A percentile compares a stretch with the other conserved stretches of the same genome.
Conservation (phyloP, 129 eudicot species). For the Calendula officinalis region DNA sequence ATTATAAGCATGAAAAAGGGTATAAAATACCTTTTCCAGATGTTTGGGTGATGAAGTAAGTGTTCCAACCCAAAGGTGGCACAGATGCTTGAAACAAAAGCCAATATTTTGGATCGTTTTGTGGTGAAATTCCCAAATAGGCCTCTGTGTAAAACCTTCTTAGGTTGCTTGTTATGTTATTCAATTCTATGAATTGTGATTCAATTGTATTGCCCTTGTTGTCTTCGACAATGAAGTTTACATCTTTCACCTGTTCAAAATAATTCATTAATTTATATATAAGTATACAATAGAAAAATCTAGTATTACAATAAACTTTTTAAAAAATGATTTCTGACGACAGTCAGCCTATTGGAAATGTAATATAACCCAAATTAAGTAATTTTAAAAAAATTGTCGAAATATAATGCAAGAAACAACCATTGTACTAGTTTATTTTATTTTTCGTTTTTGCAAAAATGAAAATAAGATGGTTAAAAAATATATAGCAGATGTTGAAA, state of each 20-base stretch:
- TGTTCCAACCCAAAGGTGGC: conserved; percentile 90
- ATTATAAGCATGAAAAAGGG: not conserved
- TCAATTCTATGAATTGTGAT: conserved; percentile 63
- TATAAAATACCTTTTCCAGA: conserved; percentile 50
- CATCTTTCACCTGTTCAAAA: conserved; percentile 61
- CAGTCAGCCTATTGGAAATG: not conserved
- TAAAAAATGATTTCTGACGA: not conserved
- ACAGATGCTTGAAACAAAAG: conserved; percentile 66
- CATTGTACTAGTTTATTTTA: too few species aligned
- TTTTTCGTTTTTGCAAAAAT: too few species aligned
- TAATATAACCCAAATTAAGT: too few species aligned
- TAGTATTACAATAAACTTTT: not conserved
- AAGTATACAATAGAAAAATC: not conserved
- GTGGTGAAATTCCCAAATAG: conserved; percentile 65
- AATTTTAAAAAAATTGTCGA: too few species aligned
- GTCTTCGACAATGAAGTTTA: conserved; percentile 61
- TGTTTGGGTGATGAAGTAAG: conserved; percentile 65
- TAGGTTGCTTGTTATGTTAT: conserved; percentile 60
- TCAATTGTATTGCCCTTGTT: conserved; percentile 53
- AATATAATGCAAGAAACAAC: too few species aligned
- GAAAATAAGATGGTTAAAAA: conserved; percentile 1
- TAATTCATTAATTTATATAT: not conserved
- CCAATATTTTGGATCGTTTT: conserved; percentile 68
- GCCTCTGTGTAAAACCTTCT: conserved; percentile 71
- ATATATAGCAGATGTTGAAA: conserved; percentile 11